A percentile compares a stretch with the other conserved stretches of the same genome.
Evolutionary conservation across 768 basidiomycete species (phyloP).

Genomic region (Suillus bovinus): DNA sequence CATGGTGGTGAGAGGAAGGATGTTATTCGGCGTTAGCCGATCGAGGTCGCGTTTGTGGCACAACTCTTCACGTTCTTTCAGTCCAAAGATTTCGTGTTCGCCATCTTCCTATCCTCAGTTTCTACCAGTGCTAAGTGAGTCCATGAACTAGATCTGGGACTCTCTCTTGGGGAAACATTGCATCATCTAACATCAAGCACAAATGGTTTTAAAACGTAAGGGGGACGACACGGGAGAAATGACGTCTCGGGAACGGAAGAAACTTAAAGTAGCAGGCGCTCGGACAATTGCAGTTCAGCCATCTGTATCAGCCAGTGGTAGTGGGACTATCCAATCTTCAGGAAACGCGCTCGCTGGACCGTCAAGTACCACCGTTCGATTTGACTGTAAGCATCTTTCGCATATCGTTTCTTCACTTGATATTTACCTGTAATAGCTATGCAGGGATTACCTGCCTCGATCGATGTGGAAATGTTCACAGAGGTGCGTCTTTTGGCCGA

Average conservation of each 20-base stretch:
- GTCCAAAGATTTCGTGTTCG: constrained; percentile 2
- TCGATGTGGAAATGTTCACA: constrained; percentile 89
- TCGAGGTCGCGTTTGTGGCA: constrained; percentile 8
- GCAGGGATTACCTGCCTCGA: constrained; percentile 62
- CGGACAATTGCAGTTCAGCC: constrained; percentile 69
- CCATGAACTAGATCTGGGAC: constrained; percentile 17
- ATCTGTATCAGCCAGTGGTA: constrained; percentile 12
- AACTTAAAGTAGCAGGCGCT: constrained; percentile 59
- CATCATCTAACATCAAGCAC: constrained; percentile 22
- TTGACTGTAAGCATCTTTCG: constrained; percentile 40
- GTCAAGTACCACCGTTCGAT: constrained; percentile 38
- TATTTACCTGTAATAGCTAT: constrained; percentile 40
- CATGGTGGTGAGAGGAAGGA: constrained; percentile 17
- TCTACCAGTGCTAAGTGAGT: constrained; percentile 17
- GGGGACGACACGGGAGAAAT: constrained; percentile 31
- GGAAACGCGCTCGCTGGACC: constrained; percentile 38
- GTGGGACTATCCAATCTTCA: constrained; percentile 11
- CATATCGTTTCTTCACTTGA: background rate
- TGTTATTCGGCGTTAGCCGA: constrained; percentile 26
- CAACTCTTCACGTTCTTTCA: background rate
- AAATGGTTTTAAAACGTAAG: constrained; percentile 45
- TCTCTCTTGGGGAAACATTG: constrained; percentile 27
- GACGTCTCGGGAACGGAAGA: constrained; percentile 61
- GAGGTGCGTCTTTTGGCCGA: constrained; percentile 49
- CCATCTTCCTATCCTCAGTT: constrained; percentile 16